Evolutionary conservation across 495 filamentous ascomycete genomes (phyloP).

Genomic region (Tuber umbilicatum): DNA sequence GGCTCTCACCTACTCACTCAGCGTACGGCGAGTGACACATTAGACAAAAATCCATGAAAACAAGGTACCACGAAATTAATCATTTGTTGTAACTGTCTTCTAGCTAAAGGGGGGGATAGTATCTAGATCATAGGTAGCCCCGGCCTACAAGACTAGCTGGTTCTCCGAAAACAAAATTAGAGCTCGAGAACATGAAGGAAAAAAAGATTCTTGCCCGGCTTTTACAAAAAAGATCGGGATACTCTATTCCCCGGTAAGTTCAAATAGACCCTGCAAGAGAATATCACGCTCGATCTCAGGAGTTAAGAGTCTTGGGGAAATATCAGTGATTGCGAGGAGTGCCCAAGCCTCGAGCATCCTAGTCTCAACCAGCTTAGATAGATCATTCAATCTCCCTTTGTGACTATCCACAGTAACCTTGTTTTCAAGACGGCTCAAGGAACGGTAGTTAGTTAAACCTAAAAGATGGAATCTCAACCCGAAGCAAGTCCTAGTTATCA

Average conservation of each 20-base stretch:
- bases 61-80: background rate
- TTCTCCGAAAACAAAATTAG: background rate
- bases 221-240: background rate
- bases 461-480: conserved; percentile 20
- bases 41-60: background rate
- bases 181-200: background rate
- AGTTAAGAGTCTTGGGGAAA: conserved; percentile 8
- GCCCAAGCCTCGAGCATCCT: conserved; percentile 30
- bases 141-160: background rate
- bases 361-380: conserved; percentile 28
- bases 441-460: conserved; percentile 19
- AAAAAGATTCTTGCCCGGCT: background rate
- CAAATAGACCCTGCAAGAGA: conserved; percentile 20
- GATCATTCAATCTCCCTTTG: conserved; percentile 21
- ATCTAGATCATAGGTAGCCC: background rate
- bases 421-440: conserved; percentile 14
- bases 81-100: background rate
- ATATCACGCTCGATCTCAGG: conserved; percentile 12
- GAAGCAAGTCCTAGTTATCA: conserved; percentile 18
- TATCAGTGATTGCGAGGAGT: conserved; percentile 13
- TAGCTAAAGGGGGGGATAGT: background rate
- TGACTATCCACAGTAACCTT: background rate
- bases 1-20: background rate
- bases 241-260: conserved; percentile 8
- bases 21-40: background rate